Conservation (phyloP, 192 early-diverging fungal species). For the Linnemannia elongata region DNA sequence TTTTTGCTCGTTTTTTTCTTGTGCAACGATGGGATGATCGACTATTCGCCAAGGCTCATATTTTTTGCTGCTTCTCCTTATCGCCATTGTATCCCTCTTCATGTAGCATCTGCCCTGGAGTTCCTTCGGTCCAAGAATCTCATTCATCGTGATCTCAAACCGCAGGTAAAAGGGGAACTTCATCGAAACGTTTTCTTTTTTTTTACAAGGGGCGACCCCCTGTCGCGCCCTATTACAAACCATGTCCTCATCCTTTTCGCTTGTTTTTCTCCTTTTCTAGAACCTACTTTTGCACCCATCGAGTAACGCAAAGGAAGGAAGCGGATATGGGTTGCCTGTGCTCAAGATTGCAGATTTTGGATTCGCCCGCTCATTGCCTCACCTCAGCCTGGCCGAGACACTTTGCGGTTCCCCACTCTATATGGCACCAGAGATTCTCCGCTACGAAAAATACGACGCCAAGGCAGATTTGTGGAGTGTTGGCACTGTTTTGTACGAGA, state of each 20-base stretch:
- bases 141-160: conserved; percentile 98
- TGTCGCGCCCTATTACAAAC: conserved; percentile 1
- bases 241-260: conserved; percentile 7
- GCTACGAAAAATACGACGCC: conserved; percentile 94
- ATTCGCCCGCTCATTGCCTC: conserved; percentile 91
- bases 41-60: neutral
- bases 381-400: conserved; percentile 90
- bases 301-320: conserved; percentile 56
- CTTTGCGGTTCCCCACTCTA: conserved; percentile 98
- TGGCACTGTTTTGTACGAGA: conserved; percentile 95
- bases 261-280: conserved; percentile 52
- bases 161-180: conserved; percentile 75
- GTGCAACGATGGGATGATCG: neutral
- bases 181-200: neutral
- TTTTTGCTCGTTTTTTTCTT: conserved; percentile 13
- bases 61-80: neutral
- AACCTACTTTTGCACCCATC: conserved; percentile 86
- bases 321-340: conserved; percentile 74
- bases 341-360: conserved; percentile 99
- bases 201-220: neutral
- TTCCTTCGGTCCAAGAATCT: conserved; percentile 89
- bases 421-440: conserved; percentile 92
- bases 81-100: neutral
- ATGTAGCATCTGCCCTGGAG: conserved; percentile 83
- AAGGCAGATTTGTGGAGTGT: conserved; percentile 98